These are phyloP conservation scores for Nigrograna mackinnonii DNA, from an alignment of 2,329 filamentous ascomycete genomes.

Conservation along the genomic window DNA sequence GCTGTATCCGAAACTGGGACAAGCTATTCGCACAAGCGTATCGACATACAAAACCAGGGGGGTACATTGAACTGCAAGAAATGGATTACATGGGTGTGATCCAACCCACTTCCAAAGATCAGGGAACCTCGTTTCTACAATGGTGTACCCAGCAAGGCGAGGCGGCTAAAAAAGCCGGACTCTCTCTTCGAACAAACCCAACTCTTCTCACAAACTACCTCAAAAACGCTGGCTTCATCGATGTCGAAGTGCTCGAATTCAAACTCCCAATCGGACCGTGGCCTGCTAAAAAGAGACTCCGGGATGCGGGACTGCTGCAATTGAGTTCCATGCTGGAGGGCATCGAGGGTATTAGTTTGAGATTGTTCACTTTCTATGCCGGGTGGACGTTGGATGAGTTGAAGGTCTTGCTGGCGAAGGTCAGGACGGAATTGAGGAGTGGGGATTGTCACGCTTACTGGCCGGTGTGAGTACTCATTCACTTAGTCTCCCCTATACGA, in stretches of 20 bases:
- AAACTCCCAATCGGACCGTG: conserved; percentile 25
- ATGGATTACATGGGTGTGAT: conserved; percentile 26
- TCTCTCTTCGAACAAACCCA: conserved; percentile 17
- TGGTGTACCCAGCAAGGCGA: conserved; percentile 23
- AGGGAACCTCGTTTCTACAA: conserved; percentile 19
- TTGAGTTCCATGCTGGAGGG: conserved; percentile 32
- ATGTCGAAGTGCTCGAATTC: conserved; percentile 20
- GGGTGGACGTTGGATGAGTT: too few relatives aligned
- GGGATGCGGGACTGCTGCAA: conserved; percentile 27
- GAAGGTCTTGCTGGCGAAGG: too few relatives aligned
- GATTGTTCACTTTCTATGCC: too few relatives aligned
- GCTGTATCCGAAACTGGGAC: conserved; percentile 15
- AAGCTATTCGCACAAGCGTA: conserved; percentile 9
- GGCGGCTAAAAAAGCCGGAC: conserved; percentile 22
- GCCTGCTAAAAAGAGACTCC: conserved; percentile 19
- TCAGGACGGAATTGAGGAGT: too few relatives aligned
- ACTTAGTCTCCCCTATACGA: too few relatives aligned
- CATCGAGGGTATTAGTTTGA: conserved; percentile 26
- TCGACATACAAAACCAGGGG: conserved; percentile 20
- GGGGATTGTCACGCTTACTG: too few relatives aligned
- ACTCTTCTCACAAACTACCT: conserved; percentile 11
- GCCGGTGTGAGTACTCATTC: too few relatives aligned
- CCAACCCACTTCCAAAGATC: conserved; percentile 18
- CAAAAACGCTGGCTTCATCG: conserved; percentile 21
- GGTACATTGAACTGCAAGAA: conserved; percentile 32